Base-by-base conservation (phyloP, 2,329 filamentous ascomycete genomes). In the Knufia petricola region DNA sequence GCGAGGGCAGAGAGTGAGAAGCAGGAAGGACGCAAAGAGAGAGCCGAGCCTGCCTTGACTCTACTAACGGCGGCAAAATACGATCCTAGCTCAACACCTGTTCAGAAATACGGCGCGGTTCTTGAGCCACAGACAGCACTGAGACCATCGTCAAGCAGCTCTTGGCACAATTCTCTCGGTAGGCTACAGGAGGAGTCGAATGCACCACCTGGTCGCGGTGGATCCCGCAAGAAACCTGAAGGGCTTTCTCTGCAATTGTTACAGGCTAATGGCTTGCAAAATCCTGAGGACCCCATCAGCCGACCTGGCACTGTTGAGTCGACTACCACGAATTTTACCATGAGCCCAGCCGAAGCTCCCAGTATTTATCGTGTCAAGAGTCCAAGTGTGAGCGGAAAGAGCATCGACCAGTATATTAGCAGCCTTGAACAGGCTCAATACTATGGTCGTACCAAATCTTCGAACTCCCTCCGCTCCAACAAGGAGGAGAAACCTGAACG, bases 371-470 rank as follows among this genome's bases (percentile, higher is more conserved):
- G 51, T 32, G 71, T 63, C 32, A 68, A 73, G 46, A 82, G 78
- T 58, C 69, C 77, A 37, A 78, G 76, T 52, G 69, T 75, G 9
- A 82, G 78, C 57, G 76, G 74, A 34, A 77, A 81, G 53, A 86
- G 79, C 55, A 76, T 87, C 30, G 85, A 94, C 57, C 82, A 89
- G 54, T 94, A 92, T 61, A 89, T 94, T 55, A 87, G 81, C 66
- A 92, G 87, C 61, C 69, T 95, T 1, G 87, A 94, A 28, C 78
- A 87, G 44, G 85, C 87, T 8, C 80, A 81, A 49, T 76, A 79
- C 51, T 79, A 81, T 59, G 69, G 73, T 3, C 72, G 69, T 54
- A 68, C 73, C 46, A 73, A 76, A 24, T 63, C 67, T 21, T 68
- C 68, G 34, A 70, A 68, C 20, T 67, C 67, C 31, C 66, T 67